phyloP scores from a whole-genome alignment of 2,329 filamentous ascomycete species.

The Fusarium sp. region DNA sequence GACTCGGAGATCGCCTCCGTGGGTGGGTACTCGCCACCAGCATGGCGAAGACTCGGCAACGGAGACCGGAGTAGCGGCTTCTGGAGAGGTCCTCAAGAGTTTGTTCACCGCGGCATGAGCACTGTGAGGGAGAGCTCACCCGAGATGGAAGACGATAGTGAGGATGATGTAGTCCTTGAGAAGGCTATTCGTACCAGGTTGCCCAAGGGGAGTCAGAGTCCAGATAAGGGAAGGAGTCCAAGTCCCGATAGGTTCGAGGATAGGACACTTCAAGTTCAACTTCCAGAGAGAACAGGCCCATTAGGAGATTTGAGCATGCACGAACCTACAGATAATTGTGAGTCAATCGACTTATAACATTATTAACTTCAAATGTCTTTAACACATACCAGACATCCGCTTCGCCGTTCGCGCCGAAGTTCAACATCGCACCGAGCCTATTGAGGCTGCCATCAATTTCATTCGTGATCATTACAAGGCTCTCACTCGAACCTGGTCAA shows the following conservation, averaged over 20 bases:
- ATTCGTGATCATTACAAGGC: constrained; percentile 68
- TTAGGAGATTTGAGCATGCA: constrained; percentile 30
- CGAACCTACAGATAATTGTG: constrained; percentile 62
- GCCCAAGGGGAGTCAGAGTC: constrained; percentile 66
- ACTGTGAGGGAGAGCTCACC: constrained; percentile 41
- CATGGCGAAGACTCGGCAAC: constrained; percentile 70
- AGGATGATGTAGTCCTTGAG: constrained; percentile 58
- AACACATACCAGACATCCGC: constrained; percentile 74
- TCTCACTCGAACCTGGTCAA: constrained; percentile 76
- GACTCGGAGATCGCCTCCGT: constrained; percentile 60
- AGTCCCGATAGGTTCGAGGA: constrained; percentile 61
- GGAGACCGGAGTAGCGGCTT: constrained; percentile 68
- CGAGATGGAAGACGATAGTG: constrained; percentile 46
- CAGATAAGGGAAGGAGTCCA: constrained; percentile 60
- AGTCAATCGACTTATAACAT: constrained; percentile 41
- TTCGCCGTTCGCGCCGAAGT: constrained; percentile 90
- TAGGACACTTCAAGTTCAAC: constrained; percentile 53
- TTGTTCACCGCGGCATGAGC: constrained; percentile 54
- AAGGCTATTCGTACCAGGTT: constrained; percentile 65
- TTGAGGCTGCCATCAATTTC: constrained; percentile 77
- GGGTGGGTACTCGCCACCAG: constrained; percentile 70
- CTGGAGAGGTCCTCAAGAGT: constrained; percentile 67
- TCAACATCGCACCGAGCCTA: constrained; percentile 85
- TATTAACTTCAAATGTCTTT: constrained; percentile 1
- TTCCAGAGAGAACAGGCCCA: constrained; percentile 43